These are phyloP conservation scores for Circinella minor DNA, from an alignment of 371 early-diverging fungal genomes.

Conservation along the genomic window DNA sequence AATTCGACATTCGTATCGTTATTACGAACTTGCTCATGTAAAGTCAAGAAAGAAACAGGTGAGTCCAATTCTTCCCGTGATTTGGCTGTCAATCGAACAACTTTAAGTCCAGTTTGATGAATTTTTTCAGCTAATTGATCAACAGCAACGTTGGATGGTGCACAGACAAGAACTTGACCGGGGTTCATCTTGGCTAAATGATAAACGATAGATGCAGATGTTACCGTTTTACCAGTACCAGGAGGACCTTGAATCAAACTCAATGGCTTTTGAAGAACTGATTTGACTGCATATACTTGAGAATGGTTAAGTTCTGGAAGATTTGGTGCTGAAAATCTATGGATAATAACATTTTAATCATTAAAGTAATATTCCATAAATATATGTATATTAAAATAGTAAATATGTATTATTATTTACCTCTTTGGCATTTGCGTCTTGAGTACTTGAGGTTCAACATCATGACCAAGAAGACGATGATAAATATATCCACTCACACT, in stretches of 20 bases:
- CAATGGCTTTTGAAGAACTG: constrained; percentile 87
- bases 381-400: background rate
- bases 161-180: constrained; percentile 96
- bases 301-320: constrained; percentile 97
- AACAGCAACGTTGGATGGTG: constrained; percentile 99
- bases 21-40: constrained; percentile 95
- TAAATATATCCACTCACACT: constrained; percentile 96
- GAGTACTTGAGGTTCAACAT: constrained; percentile 80
- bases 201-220: constrained; percentile 97
- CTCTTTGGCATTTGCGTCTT: constrained; percentile 83
- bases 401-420: constrained; percentile 21
- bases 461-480: constrained; percentile 92
- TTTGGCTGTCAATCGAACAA: constrained; percentile 95
- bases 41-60: constrained; percentile 87
- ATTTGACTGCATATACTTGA: constrained; percentile 94
- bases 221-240: constrained; percentile 99
- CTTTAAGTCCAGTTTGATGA: constrained; percentile 93
- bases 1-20: constrained; percentile 93
- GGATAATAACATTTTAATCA: background rate
- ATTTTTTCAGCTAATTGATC: constrained; percentile 98
- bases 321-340: constrained; percentile 85
- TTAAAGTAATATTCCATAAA: background rate
- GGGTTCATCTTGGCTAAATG: constrained; percentile 92
- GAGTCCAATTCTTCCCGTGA: constrained; percentile 94
- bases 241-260: constrained; percentile 98